phyloP scores from a whole-genome alignment of 768 basidiomycete species.

The Trametes villosa region DNA sequence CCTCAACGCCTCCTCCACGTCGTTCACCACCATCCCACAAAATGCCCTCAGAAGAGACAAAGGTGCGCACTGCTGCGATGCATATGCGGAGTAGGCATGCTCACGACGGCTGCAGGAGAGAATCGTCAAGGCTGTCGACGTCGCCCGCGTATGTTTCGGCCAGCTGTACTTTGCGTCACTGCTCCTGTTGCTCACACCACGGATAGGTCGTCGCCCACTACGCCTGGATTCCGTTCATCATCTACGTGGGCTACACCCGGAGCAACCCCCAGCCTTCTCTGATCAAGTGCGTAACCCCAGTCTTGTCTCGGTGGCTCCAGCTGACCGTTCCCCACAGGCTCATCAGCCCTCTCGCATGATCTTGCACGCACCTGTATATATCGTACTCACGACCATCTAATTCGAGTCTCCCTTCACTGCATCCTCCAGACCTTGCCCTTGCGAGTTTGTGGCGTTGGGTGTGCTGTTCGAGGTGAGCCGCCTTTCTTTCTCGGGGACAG shows the following conservation, averaged over 20 bases:
- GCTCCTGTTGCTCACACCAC: constrained; percentile 8
- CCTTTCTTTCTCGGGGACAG: constrained; percentile 20
- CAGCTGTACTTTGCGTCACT: constrained; percentile 1
- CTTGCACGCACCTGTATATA: constrained; percentile 32
- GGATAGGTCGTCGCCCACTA: constrained; percentile 87
- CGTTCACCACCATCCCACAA: constrained; percentile 37
- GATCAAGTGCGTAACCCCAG: constrained; percentile 79
- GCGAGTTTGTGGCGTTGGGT: background rate
- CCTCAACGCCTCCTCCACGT: constrained; percentile 30
- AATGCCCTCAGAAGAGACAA: constrained; percentile 93
- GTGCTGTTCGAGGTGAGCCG: constrained; percentile 16
- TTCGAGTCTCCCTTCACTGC: constrained; percentile 7
- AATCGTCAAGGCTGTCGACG: constrained; percentile 78
- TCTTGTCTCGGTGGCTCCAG: background rate
- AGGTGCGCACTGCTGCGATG: constrained; percentile 51
- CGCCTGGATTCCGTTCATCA: constrained; percentile 95
- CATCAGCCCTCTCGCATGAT: constrained; percentile 90
- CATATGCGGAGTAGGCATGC: background rate
- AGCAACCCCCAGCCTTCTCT: constrained; percentile 94
- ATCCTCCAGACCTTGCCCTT: background rate
- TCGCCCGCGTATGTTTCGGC: constrained; percentile 69
- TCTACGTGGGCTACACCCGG: constrained; percentile 91
- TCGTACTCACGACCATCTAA: constrained; percentile 21
- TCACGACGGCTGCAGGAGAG: constrained; percentile 62
- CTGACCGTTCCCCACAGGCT: constrained; percentile 53